Evolutionary conservation across 2,329 filamentous ascomycete species (phyloP), one percentile per base, ranked within the genome.

Genomic region (Curvularia eragrostidis): DNA sequence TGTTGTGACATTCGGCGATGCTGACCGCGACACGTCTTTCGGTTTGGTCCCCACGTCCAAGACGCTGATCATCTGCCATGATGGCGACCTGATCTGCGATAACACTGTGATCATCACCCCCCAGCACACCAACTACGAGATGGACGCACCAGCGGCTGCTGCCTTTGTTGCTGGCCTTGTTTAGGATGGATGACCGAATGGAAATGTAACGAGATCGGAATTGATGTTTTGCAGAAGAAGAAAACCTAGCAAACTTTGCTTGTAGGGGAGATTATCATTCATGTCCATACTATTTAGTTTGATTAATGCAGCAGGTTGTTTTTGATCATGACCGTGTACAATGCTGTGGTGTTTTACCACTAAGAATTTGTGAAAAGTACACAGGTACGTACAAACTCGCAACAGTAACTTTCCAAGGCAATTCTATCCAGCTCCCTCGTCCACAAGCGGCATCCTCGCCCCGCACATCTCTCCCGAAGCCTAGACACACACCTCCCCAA

Each of bases 1-100:
- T 23, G 73, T 75, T 32, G 73, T 76, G 10, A 73, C 74, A 23
- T 78, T 77, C 46, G 76, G 75, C 15, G 76, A 78, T 58, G 69
- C 75, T 24, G 69, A 77, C 43, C 63, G 68, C 10, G 69, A 71
- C 21, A 64, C 75, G 56, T 52, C 64, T 2, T 72, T 77, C 13
- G 72, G 71, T 12, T 58, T 48, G 19, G 64, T 77, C 30, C 54
- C 68, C 13, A 47, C 65, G 3, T 65, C 66, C n/a, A 76, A 74
- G 53, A 63, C 69, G 5, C 60, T 73, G 24, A 72, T 73, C 42
- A 72, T 77, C 55, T 78, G 75, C 63, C 74, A 77, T 48, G 48
- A 54, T 2, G 69, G 71, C 10, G 76, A 77, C 47, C 69, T 74
- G 54, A 77, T 77, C 42, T 77, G 70, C 44, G 65, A 69, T 3